A percentile compares a stretch with the other conserved stretches of the same genome.
Evolutionary conservation across 495 filamentous ascomycete species (phyloP).

Genomic region (Glutinoglossum americanum): DNA sequence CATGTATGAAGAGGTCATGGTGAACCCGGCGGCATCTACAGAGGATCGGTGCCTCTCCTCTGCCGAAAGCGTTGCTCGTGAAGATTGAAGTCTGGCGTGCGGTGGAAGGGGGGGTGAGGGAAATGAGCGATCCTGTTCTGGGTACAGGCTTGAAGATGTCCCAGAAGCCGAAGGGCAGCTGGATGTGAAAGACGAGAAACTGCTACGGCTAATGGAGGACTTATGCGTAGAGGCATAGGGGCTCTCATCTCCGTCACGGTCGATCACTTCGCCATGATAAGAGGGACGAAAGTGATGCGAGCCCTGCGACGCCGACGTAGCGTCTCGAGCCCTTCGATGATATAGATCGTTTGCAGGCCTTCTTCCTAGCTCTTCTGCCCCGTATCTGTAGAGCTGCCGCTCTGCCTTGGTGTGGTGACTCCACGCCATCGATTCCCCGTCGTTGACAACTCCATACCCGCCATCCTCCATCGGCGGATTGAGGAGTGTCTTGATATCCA

Average conservation of each 20-base stretch:
- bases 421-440: background rate
- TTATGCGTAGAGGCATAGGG: background rate
- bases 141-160: background rate
- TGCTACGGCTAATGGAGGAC: background rate
- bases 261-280: background rate
- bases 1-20: background rate
- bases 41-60: background rate
- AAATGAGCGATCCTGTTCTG: background rate
- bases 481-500: slow-evolving; percentile 2
- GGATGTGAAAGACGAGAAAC: background rate
- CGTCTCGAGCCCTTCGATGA: background rate
- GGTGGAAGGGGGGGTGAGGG: background rate
- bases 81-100: background rate
- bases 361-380: background rate
- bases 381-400: background rate
- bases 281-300: background rate
- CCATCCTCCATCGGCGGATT: background rate
- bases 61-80: background rate
- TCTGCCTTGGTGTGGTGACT: background rate
- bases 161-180: background rate
- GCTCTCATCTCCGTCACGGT: background rate
- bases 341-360: background rate
- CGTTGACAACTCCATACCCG: background rate
- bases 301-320: background rate
- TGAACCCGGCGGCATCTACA: background rate